Conservation (phyloP, 2,329 filamentous ascomycete genomes). For the Talaromyces amestolkiae region DNA sequence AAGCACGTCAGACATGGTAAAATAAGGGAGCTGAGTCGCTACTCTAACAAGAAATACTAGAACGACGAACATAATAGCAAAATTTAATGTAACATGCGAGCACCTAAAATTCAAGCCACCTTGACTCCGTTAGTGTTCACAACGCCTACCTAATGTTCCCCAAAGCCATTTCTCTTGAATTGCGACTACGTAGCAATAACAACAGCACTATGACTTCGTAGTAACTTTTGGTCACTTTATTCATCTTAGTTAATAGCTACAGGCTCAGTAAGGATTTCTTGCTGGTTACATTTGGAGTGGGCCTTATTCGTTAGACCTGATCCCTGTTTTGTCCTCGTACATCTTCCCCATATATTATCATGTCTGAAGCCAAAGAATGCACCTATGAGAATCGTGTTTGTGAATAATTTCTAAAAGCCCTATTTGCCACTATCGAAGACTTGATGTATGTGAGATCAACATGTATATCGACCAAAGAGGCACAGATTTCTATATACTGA, state of each 20-base stretch:
- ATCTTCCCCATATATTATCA: background rate
- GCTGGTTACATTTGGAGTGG: conserved; percentile 7
- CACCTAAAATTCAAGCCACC: background rate
- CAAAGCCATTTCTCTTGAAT: background rate
- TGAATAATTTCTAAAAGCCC: background rate
- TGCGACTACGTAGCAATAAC: background rate
- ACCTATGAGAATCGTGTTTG: background rate
- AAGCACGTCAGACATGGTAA: background rate
- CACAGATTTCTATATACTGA: background rate
- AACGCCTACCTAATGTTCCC: too few species aligned
- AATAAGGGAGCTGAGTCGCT: background rate
- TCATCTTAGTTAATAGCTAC: background rate
- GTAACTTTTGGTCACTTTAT: background rate
- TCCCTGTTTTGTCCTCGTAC: background rate
- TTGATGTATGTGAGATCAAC: background rate
- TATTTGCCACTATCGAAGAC: background rate
- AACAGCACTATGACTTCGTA: background rate
- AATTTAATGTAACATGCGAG: background rate
- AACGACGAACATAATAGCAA: background rate
- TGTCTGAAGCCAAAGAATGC: background rate
- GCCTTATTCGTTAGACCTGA: background rate
- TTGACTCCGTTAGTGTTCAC: background rate
- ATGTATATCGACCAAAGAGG: background rate
- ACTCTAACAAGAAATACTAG: background rate
- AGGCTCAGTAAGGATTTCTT: background rate